Conservation (phyloP, 306 rosid species). For the Lotus japonicus region DNA sequence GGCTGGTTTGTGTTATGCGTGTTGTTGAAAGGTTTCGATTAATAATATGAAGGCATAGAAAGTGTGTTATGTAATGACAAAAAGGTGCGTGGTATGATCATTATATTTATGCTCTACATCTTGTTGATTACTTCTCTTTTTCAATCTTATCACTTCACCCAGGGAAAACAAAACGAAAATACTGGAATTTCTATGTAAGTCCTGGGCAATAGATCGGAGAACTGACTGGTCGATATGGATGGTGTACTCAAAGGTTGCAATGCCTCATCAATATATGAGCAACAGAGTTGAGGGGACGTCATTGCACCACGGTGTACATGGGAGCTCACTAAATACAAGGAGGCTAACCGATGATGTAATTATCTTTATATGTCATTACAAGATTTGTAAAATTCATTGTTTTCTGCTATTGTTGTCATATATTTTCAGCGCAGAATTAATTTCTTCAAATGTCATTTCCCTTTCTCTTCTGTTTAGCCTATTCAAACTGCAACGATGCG, state of each 20-base stretch:
- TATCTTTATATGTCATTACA: conserved; percentile 9
- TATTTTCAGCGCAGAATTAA: neutral
- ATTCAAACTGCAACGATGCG: conserved; percentile 67
- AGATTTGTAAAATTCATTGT: conserved; percentile 4
- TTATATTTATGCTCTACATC: neutral
- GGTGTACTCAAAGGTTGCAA: conserved; percentile 74
- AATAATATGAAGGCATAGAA: neutral
- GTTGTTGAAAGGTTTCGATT: neutral
- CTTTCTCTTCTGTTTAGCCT: conserved; percentile 51
- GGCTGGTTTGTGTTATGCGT: neutral
- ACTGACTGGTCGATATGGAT: conserved; percentile 99
- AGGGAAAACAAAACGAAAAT: conserved; percentile 77
- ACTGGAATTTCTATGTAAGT: conserved; percentile 60
- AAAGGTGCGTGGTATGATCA: neutral
- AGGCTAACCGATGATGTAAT: conserved; percentile 73
- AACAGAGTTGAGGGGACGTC: conserved; percentile 43
- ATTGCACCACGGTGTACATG: conserved; percentile 35
- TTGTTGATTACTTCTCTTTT: conserved; percentile 9
- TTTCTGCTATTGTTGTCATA: neutral
- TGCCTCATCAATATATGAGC: conserved; percentile 69
- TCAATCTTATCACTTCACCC: conserved; percentile 19
- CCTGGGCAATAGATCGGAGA: conserved; percentile 72
- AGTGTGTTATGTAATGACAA: neutral
- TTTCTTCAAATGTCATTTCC: neutral
- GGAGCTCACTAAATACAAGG: conserved; percentile 46